Evolutionary conservation across 1,284 basidiomycete genomes (phyloP), one percentile per base, ranked within the genome.

Genomic region (Cryptococcus deneoformans): DNA sequence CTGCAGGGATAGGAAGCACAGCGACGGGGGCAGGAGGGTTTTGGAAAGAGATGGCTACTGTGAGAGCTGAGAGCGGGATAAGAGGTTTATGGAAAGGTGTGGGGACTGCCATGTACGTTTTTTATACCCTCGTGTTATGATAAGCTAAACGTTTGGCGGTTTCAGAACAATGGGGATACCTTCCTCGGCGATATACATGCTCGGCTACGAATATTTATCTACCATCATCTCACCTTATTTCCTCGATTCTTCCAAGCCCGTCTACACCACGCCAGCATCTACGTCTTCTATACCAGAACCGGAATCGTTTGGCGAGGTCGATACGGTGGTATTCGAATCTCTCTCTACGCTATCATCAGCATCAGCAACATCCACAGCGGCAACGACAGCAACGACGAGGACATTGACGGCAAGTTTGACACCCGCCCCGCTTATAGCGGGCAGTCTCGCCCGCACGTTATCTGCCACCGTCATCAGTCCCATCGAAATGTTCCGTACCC

Each of bases 101-200:
- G 2, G 92, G 90, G 34, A 93, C 91, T 9, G 85, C 89, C 52
- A 74, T 93, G 92, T 92, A 71, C 79, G 90, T 46, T 29, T 29
- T 37, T 20, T 5, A 34, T 20, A 20, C 20, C 20, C 20, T 20
- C 20, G 20, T 48, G 16, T 5, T 29, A 39, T 14, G 40, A 20
- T n/a, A 43, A n/a, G 42, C 37, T n/a, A 12, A n/a, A 24, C 37
- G 20, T 35, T 35, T 16, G 5, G 12, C 11, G 36, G 20, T 24
- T 5, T 50, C 61, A 92, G 92, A 53, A 77, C 91, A 37, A 95
- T 99, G 75, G 88, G 90, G 24, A 90, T 99, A 7, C 95, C 95
- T 0, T 88, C 93, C 0, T 86, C 94, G 50, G 92, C 94, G 49
- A 84, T 87, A 40, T 99, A 99, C 79, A 99, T 99, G 87, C 82